A percentile compares a stretch with the other conserved stretches of the same genome.
Evolutionary conservation across 1,284 basidiomycete genomes (phyloP).

Genomic region (Ustilago tritici): DNA sequence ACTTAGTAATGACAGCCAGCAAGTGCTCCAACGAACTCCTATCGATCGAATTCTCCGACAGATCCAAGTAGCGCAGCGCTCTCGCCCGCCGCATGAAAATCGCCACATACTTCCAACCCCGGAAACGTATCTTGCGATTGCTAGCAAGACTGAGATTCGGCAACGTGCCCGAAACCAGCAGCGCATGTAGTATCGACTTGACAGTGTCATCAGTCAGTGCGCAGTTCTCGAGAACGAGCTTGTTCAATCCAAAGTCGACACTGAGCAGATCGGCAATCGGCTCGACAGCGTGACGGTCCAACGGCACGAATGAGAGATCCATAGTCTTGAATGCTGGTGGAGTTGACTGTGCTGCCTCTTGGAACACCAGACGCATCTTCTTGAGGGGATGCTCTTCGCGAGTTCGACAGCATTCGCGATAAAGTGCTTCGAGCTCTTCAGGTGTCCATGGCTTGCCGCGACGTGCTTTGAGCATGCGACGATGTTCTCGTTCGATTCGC

Average conservation of each 20-base stretch:
- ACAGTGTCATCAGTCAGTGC: slow-evolving; percentile 73
- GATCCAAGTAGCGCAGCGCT: slow-evolving; percentile 83
- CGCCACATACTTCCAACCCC: slow-evolving; percentile 84
- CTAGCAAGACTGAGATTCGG: slow-evolving; percentile 87
- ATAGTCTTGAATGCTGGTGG: slow-evolving; percentile 58
- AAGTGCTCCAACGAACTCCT: slow-evolving; percentile 80
- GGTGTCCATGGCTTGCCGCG: slow-evolving; percentile 56
- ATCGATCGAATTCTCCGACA: slow-evolving; percentile 88
- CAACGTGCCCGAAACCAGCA: slow-evolving; percentile 85
- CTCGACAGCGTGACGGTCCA: slow-evolving; percentile 57
- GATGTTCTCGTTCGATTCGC: slow-evolving; percentile 63
- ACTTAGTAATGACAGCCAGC: slow-evolving; percentile 74
- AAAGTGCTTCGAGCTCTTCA: slow-evolving; percentile 63
- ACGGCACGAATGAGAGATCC: slow-evolving; percentile 59
- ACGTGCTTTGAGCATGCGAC: slow-evolving; percentile 47
- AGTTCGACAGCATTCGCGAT: slow-evolving; percentile 66
- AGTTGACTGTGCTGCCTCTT: slow-evolving; percentile 46
- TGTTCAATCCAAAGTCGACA: slow-evolving; percentile 64
- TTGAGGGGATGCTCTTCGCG: slow-evolving; percentile 67
- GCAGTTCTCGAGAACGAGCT: slow-evolving; percentile 66
- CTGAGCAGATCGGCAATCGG: slow-evolving; percentile 67
- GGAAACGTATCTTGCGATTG: slow-evolving; percentile 82
- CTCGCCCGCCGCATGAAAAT: slow-evolving; percentile 82
- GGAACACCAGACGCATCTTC: slow-evolving; percentile 63
- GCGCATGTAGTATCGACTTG: slow-evolving; percentile 89